phyloP scores from a whole-genome alignment of 2,329 filamentous ascomycete genomes.

The Penicillium sp. region DNA sequence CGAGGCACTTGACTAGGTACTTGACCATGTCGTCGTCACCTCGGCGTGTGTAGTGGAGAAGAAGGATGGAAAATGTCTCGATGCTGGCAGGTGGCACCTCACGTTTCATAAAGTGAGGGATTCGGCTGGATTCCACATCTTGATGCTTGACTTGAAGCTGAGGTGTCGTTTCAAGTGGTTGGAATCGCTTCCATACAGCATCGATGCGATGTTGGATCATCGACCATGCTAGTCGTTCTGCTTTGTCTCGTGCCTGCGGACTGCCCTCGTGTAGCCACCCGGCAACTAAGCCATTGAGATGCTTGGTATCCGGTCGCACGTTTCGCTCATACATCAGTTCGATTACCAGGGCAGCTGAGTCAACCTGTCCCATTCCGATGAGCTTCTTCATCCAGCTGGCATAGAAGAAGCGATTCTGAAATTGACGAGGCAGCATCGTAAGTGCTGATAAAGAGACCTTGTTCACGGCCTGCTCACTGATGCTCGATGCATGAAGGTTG shows the following conservation, averaged over 20 bases:
- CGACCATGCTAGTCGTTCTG: constrained; percentile 69
- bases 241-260: constrained; percentile 57
- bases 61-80: constrained; percentile 76
- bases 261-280: constrained; percentile 70
- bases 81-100: constrained; percentile 62
- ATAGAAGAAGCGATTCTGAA: constrained; percentile 77
- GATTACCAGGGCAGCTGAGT: constrained; percentile 71
- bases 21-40: constrained; percentile 59
- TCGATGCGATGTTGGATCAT: constrained; percentile 72
- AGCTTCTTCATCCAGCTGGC: constrained; percentile 86
- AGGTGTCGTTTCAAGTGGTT: constrained; percentile 22
- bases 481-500: constrained; percentile 43
- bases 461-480: constrained; percentile 47
- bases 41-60: constrained; percentile 69
- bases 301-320: constrained; percentile 68
- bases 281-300: constrained; percentile 79
- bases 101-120: constrained; percentile 43
- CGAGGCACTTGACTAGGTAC: constrained; percentile 63
- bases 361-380: constrained; percentile 69
- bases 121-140: constrained; percentile 20
- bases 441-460: constrained; percentile 52
- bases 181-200: constrained; percentile 54
- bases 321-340: constrained; percentile 72
- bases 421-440: constrained; percentile 52
- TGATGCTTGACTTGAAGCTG: constrained; percentile 30